Conservation (phyloP, 768 basidiomycete species). For the Clitopilus passeckerianus region DNA sequence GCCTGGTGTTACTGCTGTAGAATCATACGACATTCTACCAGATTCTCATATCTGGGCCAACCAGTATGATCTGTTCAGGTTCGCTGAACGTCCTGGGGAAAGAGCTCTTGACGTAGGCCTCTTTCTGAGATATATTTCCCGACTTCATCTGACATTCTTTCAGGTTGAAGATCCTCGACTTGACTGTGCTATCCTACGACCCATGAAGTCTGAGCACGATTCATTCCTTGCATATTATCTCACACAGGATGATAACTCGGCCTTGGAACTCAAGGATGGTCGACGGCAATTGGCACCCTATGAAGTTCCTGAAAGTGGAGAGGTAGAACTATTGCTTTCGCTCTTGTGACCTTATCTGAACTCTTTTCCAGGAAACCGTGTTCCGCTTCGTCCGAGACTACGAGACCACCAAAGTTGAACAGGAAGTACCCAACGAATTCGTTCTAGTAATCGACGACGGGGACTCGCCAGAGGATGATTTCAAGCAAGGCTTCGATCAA, state of each 20-base stretch:
- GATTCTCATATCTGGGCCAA: conserved; percentile 88
- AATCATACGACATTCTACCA: conserved; percentile 79
- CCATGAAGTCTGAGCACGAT: conserved; percentile 86
- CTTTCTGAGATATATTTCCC: not conserved
- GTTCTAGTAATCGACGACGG: conserved; percentile 70
- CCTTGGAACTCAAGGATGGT: conserved; percentile 57
- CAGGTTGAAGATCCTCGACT: conserved; percentile 75
- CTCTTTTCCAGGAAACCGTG: conserved; percentile 46
- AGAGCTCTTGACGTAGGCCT: conserved; percentile 56
- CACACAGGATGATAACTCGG: conserved; percentile 69
- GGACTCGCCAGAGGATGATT: conserved; percentile 28
- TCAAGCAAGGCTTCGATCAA: conserved; percentile 25
- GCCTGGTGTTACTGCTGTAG: conserved; percentile 65
- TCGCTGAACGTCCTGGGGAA: conserved; percentile 85
- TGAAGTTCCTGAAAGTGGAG: conserved; percentile 47
- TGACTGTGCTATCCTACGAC: conserved; percentile 81
- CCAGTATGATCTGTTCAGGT: conserved; percentile 82
- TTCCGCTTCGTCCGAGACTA: conserved; percentile 83
- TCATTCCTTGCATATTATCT: conserved; percentile 86
- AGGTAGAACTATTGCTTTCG: conserved; percentile 30
- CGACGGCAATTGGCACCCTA: conserved; percentile 38
- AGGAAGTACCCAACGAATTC: conserved; percentile 83
- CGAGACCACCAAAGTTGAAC: conserved; percentile 82
- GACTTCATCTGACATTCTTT: not conserved
- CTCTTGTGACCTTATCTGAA: not conserved